phyloP scores from a whole-genome alignment of 2,329 filamentous ascomycete species.

The Stromatinia cepivora region DNA sequence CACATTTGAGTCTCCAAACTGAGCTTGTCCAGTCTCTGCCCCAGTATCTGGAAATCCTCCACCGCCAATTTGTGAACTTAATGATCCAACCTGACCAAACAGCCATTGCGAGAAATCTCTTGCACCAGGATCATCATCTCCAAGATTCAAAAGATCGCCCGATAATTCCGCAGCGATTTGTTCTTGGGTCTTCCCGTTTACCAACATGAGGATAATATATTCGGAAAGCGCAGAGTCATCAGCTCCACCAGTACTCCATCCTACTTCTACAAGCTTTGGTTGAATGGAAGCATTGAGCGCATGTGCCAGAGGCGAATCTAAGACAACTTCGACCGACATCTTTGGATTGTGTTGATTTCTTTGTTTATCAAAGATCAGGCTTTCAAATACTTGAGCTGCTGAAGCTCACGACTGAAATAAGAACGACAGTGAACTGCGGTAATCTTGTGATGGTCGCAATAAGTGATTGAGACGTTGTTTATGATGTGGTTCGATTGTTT shows the following conservation, averaged over 20 bases:
- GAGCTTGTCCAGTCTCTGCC: conserved; percentile 46
- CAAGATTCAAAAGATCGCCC: conserved; percentile 79
- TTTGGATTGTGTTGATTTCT: conserved; percentile 37
- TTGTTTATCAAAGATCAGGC: conserved; percentile 24
- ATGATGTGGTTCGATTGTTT: neutral
- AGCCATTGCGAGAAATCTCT: conserved; percentile 87
- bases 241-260: conserved; percentile 78
- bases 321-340: conserved; percentile 77
- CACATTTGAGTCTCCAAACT: conserved; percentile 53
- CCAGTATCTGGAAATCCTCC: conserved; percentile 25
- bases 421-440: neutral
- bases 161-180: conserved; percentile 88
- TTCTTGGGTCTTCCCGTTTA: conserved; percentile 89
- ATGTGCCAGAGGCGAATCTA: conserved; percentile 80
- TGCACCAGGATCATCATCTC: conserved; percentile 78
- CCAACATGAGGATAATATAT: conserved; percentile 96
- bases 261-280: conserved; percentile 87
- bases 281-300: conserved; percentile 81
- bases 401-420: conserved; percentile 15
- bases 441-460: neutral
- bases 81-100: conserved; percentile 77
- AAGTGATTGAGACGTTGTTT: neutral
- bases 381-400: conserved; percentile 12
- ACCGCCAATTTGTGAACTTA: conserved; percentile 65
- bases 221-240: conserved; percentile 84